These are phyloP conservation scores for Rhodotorula kratochvilovae DNA, from an alignment of 768 basidiomycete species.

Conservation along the genomic window DNA sequence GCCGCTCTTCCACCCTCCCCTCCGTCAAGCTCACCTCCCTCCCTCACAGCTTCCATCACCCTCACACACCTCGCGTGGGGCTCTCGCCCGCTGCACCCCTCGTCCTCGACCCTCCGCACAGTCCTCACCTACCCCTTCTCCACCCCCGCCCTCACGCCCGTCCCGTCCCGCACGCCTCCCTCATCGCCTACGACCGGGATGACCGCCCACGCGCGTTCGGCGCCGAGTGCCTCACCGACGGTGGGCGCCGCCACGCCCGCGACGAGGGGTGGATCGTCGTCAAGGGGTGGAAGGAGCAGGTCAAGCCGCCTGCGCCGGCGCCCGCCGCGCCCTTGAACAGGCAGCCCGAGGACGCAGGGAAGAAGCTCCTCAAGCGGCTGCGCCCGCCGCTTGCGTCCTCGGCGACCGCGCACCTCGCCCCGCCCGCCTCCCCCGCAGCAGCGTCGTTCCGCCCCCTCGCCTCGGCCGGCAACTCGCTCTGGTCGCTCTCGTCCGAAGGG, in stretches of 20 bases:
- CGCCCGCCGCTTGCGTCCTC: too few species aligned
- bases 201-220: constrained; percentile 10
- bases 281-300: constrained; percentile 25
- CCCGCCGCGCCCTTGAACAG: not conserved
- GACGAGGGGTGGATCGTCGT: constrained; percentile 18
- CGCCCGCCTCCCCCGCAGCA: too few species aligned
- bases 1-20: not conserved
- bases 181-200: constrained; percentile 16
- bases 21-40: not conserved
- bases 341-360: not conserved
- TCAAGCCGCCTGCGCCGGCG: not conserved
- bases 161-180: constrained; percentile 6
- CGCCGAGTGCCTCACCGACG: not conserved
- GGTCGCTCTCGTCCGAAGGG: constrained; percentile 4
- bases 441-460: not conserved
- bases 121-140: constrained; percentile 16
- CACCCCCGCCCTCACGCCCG: not conserved
- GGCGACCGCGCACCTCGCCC: not conserved
- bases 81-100: not conserved
- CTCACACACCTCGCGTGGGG: constrained; percentile 17
- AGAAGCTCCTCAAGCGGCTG: constrained; percentile 5
- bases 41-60: constrained; percentile 8
- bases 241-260: not conserved
- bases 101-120: constrained; percentile 5
- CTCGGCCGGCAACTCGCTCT: not conserved